A percentile compares a stretch with the other conserved stretches of the same genome.
phyloP scores from a whole-genome alignment of 352 stramenopile genomes.

The Phytophthora pseudosyringae region DNA sequence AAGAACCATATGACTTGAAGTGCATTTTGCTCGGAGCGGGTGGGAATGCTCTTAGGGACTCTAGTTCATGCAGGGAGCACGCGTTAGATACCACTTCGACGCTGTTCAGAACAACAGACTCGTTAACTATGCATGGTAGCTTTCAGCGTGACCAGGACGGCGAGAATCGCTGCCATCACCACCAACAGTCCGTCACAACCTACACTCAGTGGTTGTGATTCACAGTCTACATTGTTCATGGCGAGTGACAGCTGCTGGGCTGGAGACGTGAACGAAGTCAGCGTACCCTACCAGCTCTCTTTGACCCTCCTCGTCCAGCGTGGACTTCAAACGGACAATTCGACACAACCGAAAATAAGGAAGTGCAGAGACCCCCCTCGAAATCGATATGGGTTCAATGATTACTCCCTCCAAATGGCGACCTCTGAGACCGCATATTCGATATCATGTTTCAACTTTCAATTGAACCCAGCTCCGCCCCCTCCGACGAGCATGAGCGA shows the following conservation, averaged over 20 bases:
- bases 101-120: not conserved
- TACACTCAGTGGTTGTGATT: conserved; percentile 1
- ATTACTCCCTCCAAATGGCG: conserved; percentile 17
- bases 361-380: not conserved
- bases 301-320: conserved; percentile 6
- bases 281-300: conserved; percentile 12
- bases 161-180: conserved; percentile 8
- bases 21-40: not conserved
- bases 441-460: conserved; percentile 2
- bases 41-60: no score
- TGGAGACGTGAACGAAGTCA: not conserved
- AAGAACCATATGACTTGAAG: not conserved
- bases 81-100: no score
- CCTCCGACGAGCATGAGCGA: conserved; percentile 33
- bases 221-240: not conserved
- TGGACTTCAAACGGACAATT: conserved; percentile 2
- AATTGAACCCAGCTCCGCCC: conserved; percentile 4
- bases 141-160: conserved; percentile 13
- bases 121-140: not conserved
- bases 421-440: conserved; percentile 11
- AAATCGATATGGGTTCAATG: conserved; percentile 26
- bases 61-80: no score
- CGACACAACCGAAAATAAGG: no score
- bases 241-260: not conserved
- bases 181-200: conserved; percentile 16